Conservation (phyloP, 2,329 filamentous ascomycete genomes). For the Colletotrichum liaoningense region DNA sequence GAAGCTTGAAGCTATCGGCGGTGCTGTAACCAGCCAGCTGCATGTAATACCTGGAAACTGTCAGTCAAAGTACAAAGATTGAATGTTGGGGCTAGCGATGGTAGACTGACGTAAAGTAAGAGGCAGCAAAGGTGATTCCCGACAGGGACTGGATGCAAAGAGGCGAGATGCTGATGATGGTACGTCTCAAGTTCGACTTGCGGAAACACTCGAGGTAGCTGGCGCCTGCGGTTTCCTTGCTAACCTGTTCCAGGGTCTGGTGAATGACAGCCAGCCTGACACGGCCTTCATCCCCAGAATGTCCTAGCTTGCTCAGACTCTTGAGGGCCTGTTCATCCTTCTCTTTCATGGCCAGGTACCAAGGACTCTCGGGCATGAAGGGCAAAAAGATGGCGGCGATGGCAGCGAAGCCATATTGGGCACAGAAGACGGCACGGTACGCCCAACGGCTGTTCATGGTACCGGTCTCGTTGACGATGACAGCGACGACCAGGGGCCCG, state of each 20-base stretch:
- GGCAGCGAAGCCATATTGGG: slow-evolving; percentile 47
- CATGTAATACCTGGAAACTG: slow-evolving; percentile 47
- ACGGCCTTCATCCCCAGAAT: slow-evolving; percentile 40
- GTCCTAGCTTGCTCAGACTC: slow-evolving; percentile 47
- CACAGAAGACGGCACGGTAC: slow-evolving; percentile 46
- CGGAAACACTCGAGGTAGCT: slow-evolving; percentile 55
- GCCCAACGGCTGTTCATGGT: slow-evolving; percentile 44
- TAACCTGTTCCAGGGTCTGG: slow-evolving; percentile 44
- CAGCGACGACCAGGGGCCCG: slow-evolving; percentile 44
- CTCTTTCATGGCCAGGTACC: slow-evolving; percentile 50
- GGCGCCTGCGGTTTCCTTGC: slow-evolving; percentile 47
- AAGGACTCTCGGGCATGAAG: slow-evolving; percentile 57
- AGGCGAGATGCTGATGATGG: slow-evolving; percentile 50
- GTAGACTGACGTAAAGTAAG: slow-evolving; percentile 48
- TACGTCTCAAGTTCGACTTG: slow-evolving; percentile 50
- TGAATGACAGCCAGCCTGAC: slow-evolving; percentile 44
- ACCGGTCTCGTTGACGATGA: slow-evolving; percentile 47
- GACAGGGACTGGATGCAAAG: slow-evolving; percentile 45
- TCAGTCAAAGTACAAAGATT: neutral
- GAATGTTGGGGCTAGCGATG: slow-evolving; percentile 44
- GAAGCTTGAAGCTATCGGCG: slow-evolving; percentile 48
- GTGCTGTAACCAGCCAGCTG: slow-evolving; percentile 54
- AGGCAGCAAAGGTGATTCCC: slow-evolving; percentile 39
- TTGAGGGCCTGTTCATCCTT: slow-evolving; percentile 48
- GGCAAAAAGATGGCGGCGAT: slow-evolving; percentile 44